Conservation (phyloP, 2,329 filamentous ascomycete genomes). For the Catunica adiposa region DNA sequence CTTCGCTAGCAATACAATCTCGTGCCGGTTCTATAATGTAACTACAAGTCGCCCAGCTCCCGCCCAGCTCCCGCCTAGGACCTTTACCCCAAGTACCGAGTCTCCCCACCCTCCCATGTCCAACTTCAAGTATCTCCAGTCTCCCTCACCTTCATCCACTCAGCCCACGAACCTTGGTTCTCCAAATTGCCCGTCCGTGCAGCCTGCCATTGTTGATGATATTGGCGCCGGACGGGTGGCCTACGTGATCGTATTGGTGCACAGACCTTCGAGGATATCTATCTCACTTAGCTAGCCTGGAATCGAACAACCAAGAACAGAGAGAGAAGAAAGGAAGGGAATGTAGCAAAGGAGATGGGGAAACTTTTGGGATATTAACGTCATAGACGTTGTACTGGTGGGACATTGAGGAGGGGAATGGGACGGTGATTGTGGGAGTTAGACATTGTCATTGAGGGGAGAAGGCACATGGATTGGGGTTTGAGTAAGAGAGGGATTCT, state of each 20-base stretch:
- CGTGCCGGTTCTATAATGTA: neutral
- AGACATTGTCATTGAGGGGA: too few species aligned
- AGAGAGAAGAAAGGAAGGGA: neutral
- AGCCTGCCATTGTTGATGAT: neutral
- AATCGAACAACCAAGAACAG: neutral
- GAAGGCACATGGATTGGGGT: too few species aligned
- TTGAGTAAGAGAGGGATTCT: too few species aligned
- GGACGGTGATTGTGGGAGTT: too few species aligned
- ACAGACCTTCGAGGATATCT: neutral
- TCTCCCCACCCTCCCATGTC: too few species aligned
- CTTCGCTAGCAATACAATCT: neutral
- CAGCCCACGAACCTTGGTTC: neutral
- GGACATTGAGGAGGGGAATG: neutral
- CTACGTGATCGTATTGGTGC: too few species aligned
- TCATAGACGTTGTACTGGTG: neutral
- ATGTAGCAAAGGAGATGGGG: neutral
- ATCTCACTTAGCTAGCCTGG: neutral
- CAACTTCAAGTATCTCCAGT: too few species aligned
- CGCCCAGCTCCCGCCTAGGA: too few species aligned
- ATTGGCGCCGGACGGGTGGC: too few species aligned
- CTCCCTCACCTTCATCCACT: neutral
- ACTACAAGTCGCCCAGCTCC: too few species aligned
- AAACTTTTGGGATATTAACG: neutral
- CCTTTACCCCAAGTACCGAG: too few species aligned
- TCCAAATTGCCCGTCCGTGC: neutral